Evolutionary conservation across 768 basidiomycete genomes (phyloP).

Genomic region (Hygrophorus russula): DNA sequence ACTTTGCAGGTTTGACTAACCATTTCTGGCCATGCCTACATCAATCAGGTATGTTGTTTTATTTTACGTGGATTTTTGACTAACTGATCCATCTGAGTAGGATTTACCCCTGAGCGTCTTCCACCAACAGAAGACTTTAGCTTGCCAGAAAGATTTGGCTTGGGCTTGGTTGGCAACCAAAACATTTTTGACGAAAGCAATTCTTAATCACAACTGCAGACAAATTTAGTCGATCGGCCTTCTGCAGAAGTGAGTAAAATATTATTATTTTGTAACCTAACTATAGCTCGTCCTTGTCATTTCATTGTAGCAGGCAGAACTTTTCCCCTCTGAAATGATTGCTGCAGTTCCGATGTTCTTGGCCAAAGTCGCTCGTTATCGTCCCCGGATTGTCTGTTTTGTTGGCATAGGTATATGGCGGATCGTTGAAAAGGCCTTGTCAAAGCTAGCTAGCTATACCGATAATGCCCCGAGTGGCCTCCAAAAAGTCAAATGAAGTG

Average conservation of each 20-base stretch:
- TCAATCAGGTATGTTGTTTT: constrained; percentile 37
- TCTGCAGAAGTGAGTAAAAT: constrained; percentile 41
- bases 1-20: constrained; percentile 72
- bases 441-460: background rate
- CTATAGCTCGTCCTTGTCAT: background rate
- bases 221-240: constrained; percentile 63
- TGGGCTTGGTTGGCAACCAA: constrained; percentile 48
- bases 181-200: background rate
- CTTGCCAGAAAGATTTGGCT: constrained; percentile 43
- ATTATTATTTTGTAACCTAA: background rate
- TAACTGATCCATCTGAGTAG: constrained; percentile 23
- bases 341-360: constrained; percentile 48
- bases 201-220: constrained; percentile 28
- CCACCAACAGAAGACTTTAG: constrained; percentile 48
- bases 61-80: background rate
- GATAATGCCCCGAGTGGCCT: no score
- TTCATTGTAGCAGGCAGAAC: constrained; percentile 36
- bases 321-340: constrained; percentile 39
- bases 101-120: constrained; percentile 43
- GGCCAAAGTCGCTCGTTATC: constrained; percentile 40
- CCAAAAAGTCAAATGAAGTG: background rate
- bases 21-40: constrained; percentile 75
- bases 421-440: constrained; percentile 17
- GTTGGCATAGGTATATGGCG: constrained; percentile 60
- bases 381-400: constrained; percentile 65